A percentile compares a stretch with the other conserved stretches of the same genome.
phyloP scores from a whole-genome alignment of 2,329 filamentous ascomycete species.

The Bretziella fagacearum region DNA sequence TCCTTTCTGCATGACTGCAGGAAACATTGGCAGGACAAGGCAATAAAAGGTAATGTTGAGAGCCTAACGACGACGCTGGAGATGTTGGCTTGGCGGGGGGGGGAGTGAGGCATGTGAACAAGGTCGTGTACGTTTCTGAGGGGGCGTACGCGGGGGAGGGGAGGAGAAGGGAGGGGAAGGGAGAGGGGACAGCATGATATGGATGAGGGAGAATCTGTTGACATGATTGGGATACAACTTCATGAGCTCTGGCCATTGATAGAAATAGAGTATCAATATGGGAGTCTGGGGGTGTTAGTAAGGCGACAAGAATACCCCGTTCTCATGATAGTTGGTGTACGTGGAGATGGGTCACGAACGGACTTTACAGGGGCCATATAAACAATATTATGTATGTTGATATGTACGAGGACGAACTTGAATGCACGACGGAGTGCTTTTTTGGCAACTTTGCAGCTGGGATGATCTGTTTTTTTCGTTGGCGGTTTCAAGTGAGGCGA shows the following conservation, averaged over 20 bases:
- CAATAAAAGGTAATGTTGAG: not conserved
- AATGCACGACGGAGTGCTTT: slow-evolving; percentile 5
- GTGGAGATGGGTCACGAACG: not conserved
- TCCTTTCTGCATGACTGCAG: not conserved
- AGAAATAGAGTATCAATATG: not conserved
- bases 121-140: no score
- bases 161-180: no score
- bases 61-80: not conserved
- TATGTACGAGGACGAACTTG: not conserved
- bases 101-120: no score
- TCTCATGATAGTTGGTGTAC: not conserved
- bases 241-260: not conserved
- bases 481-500: not conserved
- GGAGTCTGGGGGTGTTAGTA: not conserved
- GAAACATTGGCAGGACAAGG: slow-evolving; percentile 1
- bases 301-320: not conserved
- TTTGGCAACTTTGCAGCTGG: not conserved
- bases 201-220: no score
- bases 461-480: not conserved
- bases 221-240: not conserved
- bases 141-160: no score
- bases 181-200: no score
- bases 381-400: slow-evolving; percentile 5
- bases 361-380: not conserved
- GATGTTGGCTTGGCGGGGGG: no score